Base-by-base conservation (phyloP, 768 basidiomycete genomes). In the Podaxis sp. region DNA sequence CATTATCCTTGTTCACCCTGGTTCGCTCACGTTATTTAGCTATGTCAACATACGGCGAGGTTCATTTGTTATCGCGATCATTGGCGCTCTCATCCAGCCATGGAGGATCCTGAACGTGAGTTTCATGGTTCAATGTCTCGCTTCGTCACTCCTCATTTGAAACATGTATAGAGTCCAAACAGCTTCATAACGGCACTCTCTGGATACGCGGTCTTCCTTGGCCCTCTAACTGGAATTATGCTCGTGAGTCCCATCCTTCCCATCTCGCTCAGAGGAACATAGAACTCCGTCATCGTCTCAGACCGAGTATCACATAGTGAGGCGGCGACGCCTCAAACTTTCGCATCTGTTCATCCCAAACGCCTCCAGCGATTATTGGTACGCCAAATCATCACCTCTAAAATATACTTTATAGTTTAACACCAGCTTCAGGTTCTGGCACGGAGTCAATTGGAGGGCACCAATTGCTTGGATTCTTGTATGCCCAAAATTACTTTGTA, bases 141-240 rank as follows among this genome's bases (percentile, higher is more conserved):
- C 8, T 33, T 33, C 33, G 33, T 46, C 17, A 12, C 4, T 17
- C 11, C 6, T 53, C 33, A 39, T 8, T 24, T 49, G 22, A 36
- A 8, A 3, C 33, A 36, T 40, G 4, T 2, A 13, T 38, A 70
- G 68, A 68, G 66, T 12, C 60, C 68, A 2, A 67, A 68, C 55
- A 67, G 67, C 19, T 74, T 75, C 57, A 75, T 74, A 49, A 67
- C 73, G 11, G 71, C 73, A 6, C 72, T 75, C 42, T 73, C 72
- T 2, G 72, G 67, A 46, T 74, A 74, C 52, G 73, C 71, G 0
- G 72, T 73, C 7, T 75, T 75, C 55, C 67, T 75, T 19, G 73
- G 73, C 2, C 73, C 74, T 9, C 63, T 74, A 7, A 71, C 73
- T 1, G 74, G 74, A 2, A 74, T 75, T 53, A 75, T 74, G 73